phyloP scores from a whole-genome alignment of 768 basidiomycete species.

The Paxillus rubicundulus region DNA sequence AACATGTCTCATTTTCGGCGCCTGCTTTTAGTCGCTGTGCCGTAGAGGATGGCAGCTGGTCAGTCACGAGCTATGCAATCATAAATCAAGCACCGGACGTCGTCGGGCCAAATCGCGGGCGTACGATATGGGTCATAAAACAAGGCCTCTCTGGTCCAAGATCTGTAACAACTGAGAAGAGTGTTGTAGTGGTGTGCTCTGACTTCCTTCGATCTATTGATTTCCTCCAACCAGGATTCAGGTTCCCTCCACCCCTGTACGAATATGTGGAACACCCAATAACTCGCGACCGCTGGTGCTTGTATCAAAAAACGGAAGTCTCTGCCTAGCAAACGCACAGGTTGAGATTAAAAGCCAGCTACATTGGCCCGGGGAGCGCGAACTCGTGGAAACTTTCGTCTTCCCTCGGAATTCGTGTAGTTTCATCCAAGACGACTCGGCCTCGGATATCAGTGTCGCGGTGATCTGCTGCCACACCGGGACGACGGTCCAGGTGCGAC shows the following conservation, averaged over 20 bases:
- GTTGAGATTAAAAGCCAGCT: constrained; percentile 26
- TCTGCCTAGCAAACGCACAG: constrained; percentile 32
- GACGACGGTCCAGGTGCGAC: constrained; percentile 19
- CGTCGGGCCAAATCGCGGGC: constrained; percentile 37
- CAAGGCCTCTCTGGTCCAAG: constrained; percentile 44
- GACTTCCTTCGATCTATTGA: constrained; percentile 5
- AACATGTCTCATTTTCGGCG: constrained; percentile 59
- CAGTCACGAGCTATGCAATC: constrained; percentile 55
- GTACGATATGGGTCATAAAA: constrained; percentile 62
- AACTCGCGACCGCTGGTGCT: constrained; percentile 30
- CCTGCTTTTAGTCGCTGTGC: constrained; percentile 48
- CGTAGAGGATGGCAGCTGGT: constrained; percentile 31
- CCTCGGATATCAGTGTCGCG: constrained; percentile 6
- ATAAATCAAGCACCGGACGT: constrained; percentile 49
- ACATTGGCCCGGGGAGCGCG: constrained; percentile 26
- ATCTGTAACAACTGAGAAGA: constrained; percentile 38
- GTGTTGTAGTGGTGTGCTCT: constrained; percentile 42
- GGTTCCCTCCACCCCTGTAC: constrained; percentile 44
- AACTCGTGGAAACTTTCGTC: constrained; percentile 29
- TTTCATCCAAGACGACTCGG: constrained; percentile 23
- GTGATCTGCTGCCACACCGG: constrained; percentile 24
- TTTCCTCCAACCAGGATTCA: constrained; percentile 24
- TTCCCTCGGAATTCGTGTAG: constrained; percentile 28
- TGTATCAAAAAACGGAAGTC: constrained; percentile 31
- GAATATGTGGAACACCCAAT: constrained; percentile 33